Evolutionary conservation across 495 filamentous ascomycete species (phyloP).

Genomic region (Patellaria atrata): DNA sequence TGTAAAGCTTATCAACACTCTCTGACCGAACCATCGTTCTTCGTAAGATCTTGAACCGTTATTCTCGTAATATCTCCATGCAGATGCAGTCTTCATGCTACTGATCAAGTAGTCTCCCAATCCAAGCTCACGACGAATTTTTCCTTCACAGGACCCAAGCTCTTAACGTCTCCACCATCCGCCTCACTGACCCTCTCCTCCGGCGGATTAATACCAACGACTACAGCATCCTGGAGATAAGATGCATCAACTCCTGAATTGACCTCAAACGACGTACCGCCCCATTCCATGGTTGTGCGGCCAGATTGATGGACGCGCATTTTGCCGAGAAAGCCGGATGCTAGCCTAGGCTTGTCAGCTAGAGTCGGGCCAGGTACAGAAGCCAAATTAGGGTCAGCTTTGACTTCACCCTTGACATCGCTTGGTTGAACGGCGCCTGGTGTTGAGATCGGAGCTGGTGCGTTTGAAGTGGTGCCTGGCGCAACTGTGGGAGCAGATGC

Average conservation of each 20-base stretch:
- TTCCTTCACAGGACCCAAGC: slow-evolving; percentile 44
- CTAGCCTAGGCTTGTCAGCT: slow-evolving; percentile 17
- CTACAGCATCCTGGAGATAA: slow-evolving; percentile 23
- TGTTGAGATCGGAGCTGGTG: too few relatives aligned
- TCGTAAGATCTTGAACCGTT: too few relatives aligned
- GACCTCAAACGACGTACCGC: slow-evolving; percentile 36
- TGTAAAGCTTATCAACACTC: too few relatives aligned
- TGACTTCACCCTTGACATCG: slow-evolving; percentile 11
- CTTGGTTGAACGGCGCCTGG: slow-evolving; percentile 8
- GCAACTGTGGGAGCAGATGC: background rate
- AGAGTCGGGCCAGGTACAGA: background rate
- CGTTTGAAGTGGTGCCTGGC: slow-evolving; percentile 1
- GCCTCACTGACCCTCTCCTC: slow-evolving; percentile 31
- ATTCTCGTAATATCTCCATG: too few relatives aligned
- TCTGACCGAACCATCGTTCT: too few relatives aligned
- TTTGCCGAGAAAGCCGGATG: slow-evolving; percentile 40
- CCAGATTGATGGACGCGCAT: slow-evolving; percentile 46
- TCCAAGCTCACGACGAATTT: slow-evolving; percentile 42
- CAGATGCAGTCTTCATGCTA: too few relatives aligned
- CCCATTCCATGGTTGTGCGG: slow-evolving; percentile 45
- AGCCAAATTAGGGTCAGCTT: slow-evolving; percentile 1
- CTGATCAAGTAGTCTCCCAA: too few relatives aligned
- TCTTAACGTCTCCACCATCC: slow-evolving; percentile 33
- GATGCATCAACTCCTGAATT: slow-evolving; percentile 18
- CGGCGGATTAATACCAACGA: slow-evolving; percentile 17